Conservation (phyloP, 2,329 filamentous ascomycete genomes). For the Furcasterigmium sp. region DNA sequence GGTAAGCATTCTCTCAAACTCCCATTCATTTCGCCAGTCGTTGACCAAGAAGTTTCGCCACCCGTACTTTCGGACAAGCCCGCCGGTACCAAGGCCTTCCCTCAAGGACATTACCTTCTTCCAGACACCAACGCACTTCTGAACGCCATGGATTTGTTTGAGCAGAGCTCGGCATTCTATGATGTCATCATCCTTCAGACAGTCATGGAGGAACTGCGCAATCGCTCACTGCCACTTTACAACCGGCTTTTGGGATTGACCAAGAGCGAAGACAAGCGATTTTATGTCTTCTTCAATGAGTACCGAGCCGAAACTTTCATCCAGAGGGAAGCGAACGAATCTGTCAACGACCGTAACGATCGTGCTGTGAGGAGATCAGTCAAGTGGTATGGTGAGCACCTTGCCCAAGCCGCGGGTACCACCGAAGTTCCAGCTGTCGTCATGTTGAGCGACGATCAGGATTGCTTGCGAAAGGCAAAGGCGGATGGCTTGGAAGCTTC, state of each 20-base stretch:
- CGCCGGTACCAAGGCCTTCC: conserved; percentile 74
- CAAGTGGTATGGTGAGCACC: conserved; percentile 84
- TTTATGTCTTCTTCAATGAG: conserved; percentile 99
- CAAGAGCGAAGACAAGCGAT: conserved; percentile 93
- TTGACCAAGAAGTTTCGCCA: conserved; percentile 53
- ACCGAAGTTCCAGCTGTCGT: conserved; percentile 69
- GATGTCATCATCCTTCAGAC: conserved; percentile 97
- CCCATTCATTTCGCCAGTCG: not conserved
- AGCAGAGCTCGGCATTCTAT: conserved; percentile 85
- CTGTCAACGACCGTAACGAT: conserved; percentile 95
- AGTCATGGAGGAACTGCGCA: conserved; percentile 91
- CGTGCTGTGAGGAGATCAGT: conserved; percentile 81
- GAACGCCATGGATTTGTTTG: conserved; percentile 95
- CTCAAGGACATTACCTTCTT: conserved; percentile 86
- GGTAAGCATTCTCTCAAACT: not conserved
- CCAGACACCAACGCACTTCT: conserved; percentile 95
- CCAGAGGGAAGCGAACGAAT: conserved; percentile 67
- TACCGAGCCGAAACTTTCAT: conserved; percentile 92
- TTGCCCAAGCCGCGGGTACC: conserved; percentile 54
- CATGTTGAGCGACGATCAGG: conserved; percentile 90
- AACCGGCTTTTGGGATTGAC: conserved; percentile 87
- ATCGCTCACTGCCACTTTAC: conserved; percentile 89
- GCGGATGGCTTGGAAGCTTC: conserved; percentile 66
- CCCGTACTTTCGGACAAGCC: conserved; percentile 89
- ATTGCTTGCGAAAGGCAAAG: conserved; percentile 78